Base-by-base conservation (phyloP, 2,329 filamentous ascomycete genomes). In the Paracorniculantispora psalliotae region DNA sequence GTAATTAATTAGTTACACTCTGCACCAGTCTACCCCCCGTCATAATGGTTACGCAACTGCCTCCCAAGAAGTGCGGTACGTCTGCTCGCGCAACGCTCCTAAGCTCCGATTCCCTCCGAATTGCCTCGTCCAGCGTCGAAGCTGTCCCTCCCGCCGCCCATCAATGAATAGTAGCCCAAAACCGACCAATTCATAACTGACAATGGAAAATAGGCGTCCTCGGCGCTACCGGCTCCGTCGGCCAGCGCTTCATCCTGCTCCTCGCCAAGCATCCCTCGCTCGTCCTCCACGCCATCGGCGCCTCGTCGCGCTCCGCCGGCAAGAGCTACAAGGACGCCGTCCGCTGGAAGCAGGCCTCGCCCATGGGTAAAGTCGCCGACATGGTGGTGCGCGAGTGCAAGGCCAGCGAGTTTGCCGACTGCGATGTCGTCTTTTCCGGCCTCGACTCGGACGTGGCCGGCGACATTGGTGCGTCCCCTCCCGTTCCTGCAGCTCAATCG, bases 221-320 rank as follows among this genome's bases (percentile, higher is more conserved):
- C 59, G 92, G 93, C 67, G 91, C 89, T 75, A 97, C 93, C 33
- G 94, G 94, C 70, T 96, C 92, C 37, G 93, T 97, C 15, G 93
- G 93, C 67, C 92, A 96, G 77, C 87, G 94, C 69, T 97, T 97
- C 75, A 94, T 97, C 71, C 87, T 97, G 35, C 85, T 97, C 55
- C 88, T 97, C 63, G 87, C 90, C 47, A 83, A 94, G 1, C 96
- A 92, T 19, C 92, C 97, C 73, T 97, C 97, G 79, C 86, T 96
- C 13, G 76, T 84, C 46, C 93, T 97, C 75, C 83, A 97, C 67
- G 84, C 88, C 69, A 82, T 97, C 62, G 93, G 97, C 71, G 88
- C 89, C n/a, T 87, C 96, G 75, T 93, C 97, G 78, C 84, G 90
- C 63, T 81, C 85, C 69, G 81, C 88, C 44, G 84, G 89, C 72